Percentiles rank a stretch among this genome's conserved stretches.
These are phyloP conservation scores for Chlorella sp. DNA, from an alignment of 139 green algal species.

Conservation along the genomic window DNA sequence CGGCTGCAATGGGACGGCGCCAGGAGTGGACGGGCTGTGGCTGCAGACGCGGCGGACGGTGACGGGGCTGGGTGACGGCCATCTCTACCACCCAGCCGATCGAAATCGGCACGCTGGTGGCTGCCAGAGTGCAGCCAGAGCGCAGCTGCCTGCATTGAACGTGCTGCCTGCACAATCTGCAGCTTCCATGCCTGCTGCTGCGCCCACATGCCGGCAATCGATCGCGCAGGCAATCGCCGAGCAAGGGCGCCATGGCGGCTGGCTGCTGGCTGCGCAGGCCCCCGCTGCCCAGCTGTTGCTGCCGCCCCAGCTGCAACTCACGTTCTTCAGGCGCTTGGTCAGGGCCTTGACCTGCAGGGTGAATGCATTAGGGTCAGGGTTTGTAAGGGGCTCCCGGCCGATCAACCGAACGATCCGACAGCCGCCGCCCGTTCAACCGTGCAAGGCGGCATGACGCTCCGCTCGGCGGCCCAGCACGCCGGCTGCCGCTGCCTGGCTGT, in stretches of 20 bases:
- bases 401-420: too few relatives aligned
- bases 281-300: too few relatives aligned
- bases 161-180: not conserved
- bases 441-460: too few relatives aligned
- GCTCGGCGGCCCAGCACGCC: too few relatives aligned
- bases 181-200: not conserved
- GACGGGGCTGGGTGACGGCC: too few relatives aligned
- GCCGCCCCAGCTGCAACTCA: not conserved
- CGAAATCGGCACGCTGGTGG: not conserved
- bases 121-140: not conserved
- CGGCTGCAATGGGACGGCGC: not conserved
- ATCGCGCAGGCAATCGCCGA: too few relatives aligned
- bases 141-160: not conserved
- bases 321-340: slow-evolving; percentile 32
- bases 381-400: too few relatives aligned
- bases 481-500: too few relatives aligned
- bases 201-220: not conserved
- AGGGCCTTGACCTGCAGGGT: slow-evolving; percentile 31
- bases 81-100: too few relatives aligned
- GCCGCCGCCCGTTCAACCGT: too few relatives aligned
- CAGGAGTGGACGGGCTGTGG: not conserved
- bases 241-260: not conserved
- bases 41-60: too few relatives aligned
- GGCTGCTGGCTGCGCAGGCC: not conserved
- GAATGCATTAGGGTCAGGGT: not conserved